These are phyloP conservation scores for Ceratobasidium sp. DNA, from an alignment of 1,284 basidiomycete species.

Conservation along the genomic window DNA sequence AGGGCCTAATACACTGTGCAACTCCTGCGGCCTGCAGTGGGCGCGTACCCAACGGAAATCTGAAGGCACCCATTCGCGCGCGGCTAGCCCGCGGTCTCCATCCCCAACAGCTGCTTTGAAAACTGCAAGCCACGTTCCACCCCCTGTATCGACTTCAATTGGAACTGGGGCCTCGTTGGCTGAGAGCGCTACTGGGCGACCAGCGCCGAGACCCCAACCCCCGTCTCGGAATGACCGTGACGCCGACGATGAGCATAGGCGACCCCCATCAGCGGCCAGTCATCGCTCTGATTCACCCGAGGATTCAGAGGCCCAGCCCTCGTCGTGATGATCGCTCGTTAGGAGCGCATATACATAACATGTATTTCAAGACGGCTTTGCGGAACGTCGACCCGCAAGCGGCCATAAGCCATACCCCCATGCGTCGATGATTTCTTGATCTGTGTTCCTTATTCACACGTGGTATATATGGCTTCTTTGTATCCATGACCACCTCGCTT, in stretches of 20 bases:
- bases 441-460: slow-evolving; percentile 26
- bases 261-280: slow-evolving; percentile 17
- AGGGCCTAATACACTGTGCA: slow-evolving; percentile 38
- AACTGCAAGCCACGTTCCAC: slow-evolving; percentile 18
- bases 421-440: slow-evolving; percentile 7
- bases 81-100: slow-evolving; percentile 13
- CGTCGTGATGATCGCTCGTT: neutral
- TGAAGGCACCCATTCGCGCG: slow-evolving; percentile 19
- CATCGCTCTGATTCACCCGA: slow-evolving; percentile 13
- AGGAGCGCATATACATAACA: neutral
- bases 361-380: no score
- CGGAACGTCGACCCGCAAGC: slow-evolving; percentile 24
- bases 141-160: neutral
- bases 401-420: slow-evolving; percentile 32
- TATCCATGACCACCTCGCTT: slow-evolving; percentile 25
- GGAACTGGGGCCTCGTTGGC: neutral
- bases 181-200: neutral
- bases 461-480: slow-evolving; percentile 26
- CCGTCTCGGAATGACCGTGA: neutral
- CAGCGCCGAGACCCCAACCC: neutral
- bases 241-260: neutral
- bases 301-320: neutral
- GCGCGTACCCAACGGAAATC: slow-evolving; percentile 37
- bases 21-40: slow-evolving; percentile 33
- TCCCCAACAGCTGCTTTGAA: slow-evolving; percentile 8